Base-by-base conservation (phyloP, 2,329 filamentous ascomycete species). In the Cladorrhinum sp. region DNA sequence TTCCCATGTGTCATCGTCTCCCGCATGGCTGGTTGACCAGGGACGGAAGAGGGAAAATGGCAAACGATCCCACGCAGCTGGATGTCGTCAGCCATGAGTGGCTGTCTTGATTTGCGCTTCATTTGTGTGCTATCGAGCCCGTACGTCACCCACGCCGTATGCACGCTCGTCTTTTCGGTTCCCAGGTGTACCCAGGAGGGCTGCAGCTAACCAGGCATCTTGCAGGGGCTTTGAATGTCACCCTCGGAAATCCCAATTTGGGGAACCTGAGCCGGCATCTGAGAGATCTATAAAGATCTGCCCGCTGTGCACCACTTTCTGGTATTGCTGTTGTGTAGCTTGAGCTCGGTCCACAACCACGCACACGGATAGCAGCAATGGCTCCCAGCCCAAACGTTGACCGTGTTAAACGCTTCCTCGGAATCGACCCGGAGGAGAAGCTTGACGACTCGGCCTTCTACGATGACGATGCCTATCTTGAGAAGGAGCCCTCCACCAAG, bases 321-420 rank as follows among this genome's bases (percentile, higher is more conserved):
- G 28, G 6, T 23, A 14, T 49, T 2, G n/a, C 24, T 58, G 57
- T 36, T 53, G 33, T 56, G 39, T 8, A 48, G 54, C 58, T 52
- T 49, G 16, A 51, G 14, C 57, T 36, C 50, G 36, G 20, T 30
- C 58, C 21, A 50, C 58, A 54, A 21, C 7, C 39, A 26, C 39
- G 46, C 48, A 50, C 49, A 16, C 55, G 42, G 50, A 36, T 49
- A 14, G 23, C 55, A 53, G 60, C 24, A 60, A 67, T 66, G 66
- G 62, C 62, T 57, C 24, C 55, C 49, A 62, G 10, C 55, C 57
- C 48, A 26, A 26, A 18, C 21, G 53, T 26, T 33, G 64, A 67
- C 51, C 66, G 67, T 53, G 58, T 66, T 60, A 68, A 67, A 57
- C 55, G 64, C 18, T 65, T 68, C 60, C 52, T 69, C 14, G 68